A percentile compares a stretch with the other conserved stretches of the same genome.
phyloP scores from a whole-genome alignment of 2,329 filamentous ascomycete species.

The Talaromyces piceae region DNA sequence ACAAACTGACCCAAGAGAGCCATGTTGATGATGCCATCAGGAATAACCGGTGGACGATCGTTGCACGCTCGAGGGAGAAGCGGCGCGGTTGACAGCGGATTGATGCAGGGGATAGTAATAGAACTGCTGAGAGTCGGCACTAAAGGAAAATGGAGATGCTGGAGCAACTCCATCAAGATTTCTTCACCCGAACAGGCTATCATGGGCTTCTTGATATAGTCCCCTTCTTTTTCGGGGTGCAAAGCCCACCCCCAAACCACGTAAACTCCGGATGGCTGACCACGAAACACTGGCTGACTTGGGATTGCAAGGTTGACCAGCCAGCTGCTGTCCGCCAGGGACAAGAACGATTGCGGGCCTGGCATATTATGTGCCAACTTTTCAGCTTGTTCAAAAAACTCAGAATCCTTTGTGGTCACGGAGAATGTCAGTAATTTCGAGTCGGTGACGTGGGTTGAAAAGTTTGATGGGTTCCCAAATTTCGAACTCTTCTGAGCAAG shows the following conservation, averaged over 20 bases:
- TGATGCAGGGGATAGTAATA: constrained; percentile 31
- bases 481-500: constrained; percentile 26
- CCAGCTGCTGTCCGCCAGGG: constrained; percentile 33
- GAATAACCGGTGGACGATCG: constrained; percentile 35
- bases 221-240: constrained; percentile 25
- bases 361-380: constrained; percentile 26
- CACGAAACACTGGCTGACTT: constrained; percentile 35
- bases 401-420: constrained; percentile 23
- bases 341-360: constrained; percentile 30
- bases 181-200: constrained; percentile 35
- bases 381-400: not conserved
- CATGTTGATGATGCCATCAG: constrained; percentile 30
- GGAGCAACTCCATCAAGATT: constrained; percentile 33
- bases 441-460: not conserved
- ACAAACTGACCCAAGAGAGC: constrained; percentile 38
- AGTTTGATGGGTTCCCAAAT: constrained; percentile 24
- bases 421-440: constrained; percentile 21
- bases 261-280: constrained; percentile 25
- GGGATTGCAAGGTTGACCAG: constrained; percentile 33
- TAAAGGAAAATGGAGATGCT: constrained; percentile 29
- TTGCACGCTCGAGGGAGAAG: constrained; percentile 27
- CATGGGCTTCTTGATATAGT: constrained; percentile 36
- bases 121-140: constrained; percentile 21
- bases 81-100: constrained; percentile 35
- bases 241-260: constrained; percentile 37